Base-by-base conservation (phyloP, 495 filamentous ascomycete species). In the Lasiosphaeria hispida region DNA sequence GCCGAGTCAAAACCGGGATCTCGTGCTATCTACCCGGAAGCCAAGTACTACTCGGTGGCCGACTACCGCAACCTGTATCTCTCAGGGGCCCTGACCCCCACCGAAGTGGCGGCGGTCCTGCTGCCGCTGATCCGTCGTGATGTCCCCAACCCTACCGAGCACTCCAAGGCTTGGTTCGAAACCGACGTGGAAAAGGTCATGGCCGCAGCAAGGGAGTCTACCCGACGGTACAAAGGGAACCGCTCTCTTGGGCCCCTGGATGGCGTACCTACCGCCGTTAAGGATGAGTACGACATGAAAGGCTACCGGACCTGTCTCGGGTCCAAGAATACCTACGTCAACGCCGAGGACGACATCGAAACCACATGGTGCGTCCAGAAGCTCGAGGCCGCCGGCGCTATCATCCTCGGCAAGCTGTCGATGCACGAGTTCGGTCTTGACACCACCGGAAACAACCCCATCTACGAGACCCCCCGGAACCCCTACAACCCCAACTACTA, bases 401-500 rank as follows among this genome's bases (percentile, higher is more conserved):
- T 95, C 42, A 75, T 92, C 10, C 69, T 94, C 48, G 91, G 90
- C 10, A 96, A 94, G 71, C 75, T 82, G 4, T 91, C 83, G 30
- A 95, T 96, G 91, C 88, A 92, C 69, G 91, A 96, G 69, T 75
- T 91, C 11, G 91, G 91, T 11, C 48, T 66, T 82, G 90, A 93
- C 62, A 91, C 87, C 8, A 90, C 84, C 19, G 91, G 92, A 71
- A 91, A 90, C 74, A 93, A 95, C 60, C 88, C 88, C 17, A 83
- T 81, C 51, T 81, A 81, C 67, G 90, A 90, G 48, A 95, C 91
- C 0, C 90, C 91, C 0, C 70, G 75, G 8, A 96, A 96, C 69
- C 91, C 91, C 1, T 81, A 89, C 65, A 90, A 93, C 66, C 58
- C 68, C 0, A 56, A 73, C 11, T 95, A 89, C 77, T 95, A 95